Base-by-base conservation (phyloP, 2,329 filamentous ascomycete species). In the Colletotrichum shisoi region DNA sequence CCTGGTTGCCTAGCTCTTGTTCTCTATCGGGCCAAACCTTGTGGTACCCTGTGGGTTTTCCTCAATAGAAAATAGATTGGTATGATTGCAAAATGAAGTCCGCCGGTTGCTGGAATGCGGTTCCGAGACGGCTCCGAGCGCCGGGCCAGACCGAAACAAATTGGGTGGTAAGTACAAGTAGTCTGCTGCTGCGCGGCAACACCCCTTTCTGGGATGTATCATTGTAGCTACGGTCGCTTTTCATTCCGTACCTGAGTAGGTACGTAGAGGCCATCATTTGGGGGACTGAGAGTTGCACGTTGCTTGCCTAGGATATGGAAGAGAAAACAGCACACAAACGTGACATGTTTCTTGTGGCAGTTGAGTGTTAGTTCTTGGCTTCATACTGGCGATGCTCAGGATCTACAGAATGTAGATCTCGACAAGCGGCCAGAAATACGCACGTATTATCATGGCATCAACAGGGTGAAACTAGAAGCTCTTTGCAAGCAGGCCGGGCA, bases 381-480 rank as follows among this genome's bases (percentile, higher is more conserved):
- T 24, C 13, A 4, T 15, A 24, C 19, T 24, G 11, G 13, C 27
- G 27, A 34, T 11, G 21, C 13, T n/a, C 24, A 49, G 15, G 4
- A 49, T 3, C 44, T 27, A 15, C 12, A 37, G 11, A 37, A 37
- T 21, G 27, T 34, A 34, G 31, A 37, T 12, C 31, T 15, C 9
- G 27, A 42, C 42, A 48, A 42, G 49, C 24, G 49, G 44, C 12
- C 51, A 21, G 42, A 49, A n/a, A n/a, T 11, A 15, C 31, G 19
- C 31, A 59, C n/a, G 21, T 34, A 9, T 34, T 34, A 8, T 34
- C 31, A 34, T 9, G 8, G 7, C 31, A 34, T 34, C 8, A 9
- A 9, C 31, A 34, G 13, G n/a, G 31, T 53, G 48, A 61, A 61
- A 40, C 31, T 21, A n/a, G 19, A 64, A 44, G 21, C 46, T 31